Conservation (phyloP, 306 rosid species). For the Senna siamea region DNA sequence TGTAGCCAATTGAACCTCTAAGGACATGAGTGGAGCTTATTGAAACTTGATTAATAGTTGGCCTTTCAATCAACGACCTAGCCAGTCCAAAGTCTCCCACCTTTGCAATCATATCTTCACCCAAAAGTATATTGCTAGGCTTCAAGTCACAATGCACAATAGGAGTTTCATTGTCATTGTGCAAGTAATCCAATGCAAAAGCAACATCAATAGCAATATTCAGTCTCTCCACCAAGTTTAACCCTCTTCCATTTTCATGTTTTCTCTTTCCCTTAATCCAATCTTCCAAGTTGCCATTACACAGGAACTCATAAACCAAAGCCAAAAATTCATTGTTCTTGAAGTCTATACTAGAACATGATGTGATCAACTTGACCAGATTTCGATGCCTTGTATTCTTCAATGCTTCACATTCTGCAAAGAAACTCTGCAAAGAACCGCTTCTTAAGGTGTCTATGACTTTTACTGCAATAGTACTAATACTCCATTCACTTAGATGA, state of each 20-base stretch:
- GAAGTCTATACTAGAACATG: constrained; percentile 79
- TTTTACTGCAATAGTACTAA: constrained; percentile 70
- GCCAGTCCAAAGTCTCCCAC: too few species aligned
- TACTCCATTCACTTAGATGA: too few species aligned
- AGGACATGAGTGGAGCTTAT: too few species aligned
- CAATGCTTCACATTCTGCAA: constrained; percentile 74
- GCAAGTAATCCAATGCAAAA: constrained; percentile 67
- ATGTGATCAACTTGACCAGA: constrained; percentile 70
- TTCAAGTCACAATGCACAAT: constrained; percentile 83
- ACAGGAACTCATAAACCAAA: too few species aligned
- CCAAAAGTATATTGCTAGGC: constrained; percentile 75
- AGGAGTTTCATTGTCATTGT: constrained; percentile 64
- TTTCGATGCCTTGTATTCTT: constrained; percentile 70
- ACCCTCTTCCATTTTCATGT: too few species aligned
- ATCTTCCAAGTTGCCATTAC: too few species aligned
- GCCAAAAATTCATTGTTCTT: too few species aligned
- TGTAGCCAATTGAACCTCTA: too few species aligned
- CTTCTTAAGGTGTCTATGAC: constrained; percentile 56
- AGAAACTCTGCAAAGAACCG: constrained; percentile 65
- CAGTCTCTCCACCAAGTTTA: too few species aligned
- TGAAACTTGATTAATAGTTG: too few species aligned
- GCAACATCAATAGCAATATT: constrained; percentile 71
- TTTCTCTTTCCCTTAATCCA: too few species aligned
- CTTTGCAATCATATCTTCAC: constrained; percentile 67
- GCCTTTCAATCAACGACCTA: too few species aligned